Percentiles rank a stretch among this genome's conserved stretches.
Evolutionary conservation across 306 rosid species (phyloP).

Genomic region (Pueraria montana): DNA sequence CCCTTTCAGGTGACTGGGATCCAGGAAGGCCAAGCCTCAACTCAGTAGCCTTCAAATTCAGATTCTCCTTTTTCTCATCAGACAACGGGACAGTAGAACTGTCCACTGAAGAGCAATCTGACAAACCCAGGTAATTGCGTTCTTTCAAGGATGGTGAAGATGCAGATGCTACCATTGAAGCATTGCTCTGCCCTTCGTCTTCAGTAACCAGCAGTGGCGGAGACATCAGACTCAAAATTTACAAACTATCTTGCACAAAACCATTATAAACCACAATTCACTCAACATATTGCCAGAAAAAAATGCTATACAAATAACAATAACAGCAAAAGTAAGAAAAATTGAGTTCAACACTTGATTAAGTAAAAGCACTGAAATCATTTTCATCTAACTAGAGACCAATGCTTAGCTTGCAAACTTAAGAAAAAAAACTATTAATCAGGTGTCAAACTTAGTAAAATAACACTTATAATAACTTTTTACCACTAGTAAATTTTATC

Average conservation of each 20-base stretch:
- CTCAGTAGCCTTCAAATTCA: conserved; percentile 84
- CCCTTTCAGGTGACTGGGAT: conserved; percentile 84
- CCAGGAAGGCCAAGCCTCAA: conserved; percentile 93
- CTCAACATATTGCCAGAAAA: not conserved
- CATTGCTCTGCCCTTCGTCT: conserved; percentile 67
- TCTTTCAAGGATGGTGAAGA: conserved; percentile 73
- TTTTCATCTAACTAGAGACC: not conserved
- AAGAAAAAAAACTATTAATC: not conserved
- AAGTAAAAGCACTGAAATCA: not conserved
- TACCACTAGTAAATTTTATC: not conserved
- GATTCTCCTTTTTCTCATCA: conserved; percentile 62
- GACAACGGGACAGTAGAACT: conserved; percentile 71
- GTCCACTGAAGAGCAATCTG: conserved; percentile 88
- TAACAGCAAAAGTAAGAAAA: not conserved
- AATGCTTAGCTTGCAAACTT: not conserved
- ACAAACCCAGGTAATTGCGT: conserved; percentile 80
- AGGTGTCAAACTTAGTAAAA: not conserved
- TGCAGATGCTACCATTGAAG: conserved; percentile 58
- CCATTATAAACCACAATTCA: conserved; percentile 10
- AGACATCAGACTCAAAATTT: conserved; percentile 66
- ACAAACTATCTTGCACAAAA: conserved; percentile 43
- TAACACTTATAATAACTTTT: not conserved
- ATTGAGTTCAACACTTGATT: not conserved
- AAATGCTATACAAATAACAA: conserved; percentile 13
- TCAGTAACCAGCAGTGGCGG: conserved; percentile 73